Evolutionary conservation across 305 asterid species (phyloP).

Genomic region (Solanum hybrid): DNA sequence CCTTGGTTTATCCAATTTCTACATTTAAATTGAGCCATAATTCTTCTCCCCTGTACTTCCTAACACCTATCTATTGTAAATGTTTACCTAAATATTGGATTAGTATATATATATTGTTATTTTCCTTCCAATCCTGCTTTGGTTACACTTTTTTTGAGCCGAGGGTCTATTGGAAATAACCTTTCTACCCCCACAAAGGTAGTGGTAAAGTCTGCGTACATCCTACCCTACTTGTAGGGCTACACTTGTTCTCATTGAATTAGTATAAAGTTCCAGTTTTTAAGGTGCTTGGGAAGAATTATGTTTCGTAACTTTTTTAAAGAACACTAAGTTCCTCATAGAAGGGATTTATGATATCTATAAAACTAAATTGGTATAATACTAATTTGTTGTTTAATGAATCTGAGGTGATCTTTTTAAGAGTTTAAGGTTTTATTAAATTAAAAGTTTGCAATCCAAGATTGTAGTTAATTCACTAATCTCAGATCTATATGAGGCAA

Average conservation of each 20-base stretch:
- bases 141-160: not conserved
- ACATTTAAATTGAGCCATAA: not conserved
- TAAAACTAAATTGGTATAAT: not conserved
- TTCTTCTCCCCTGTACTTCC: not conserved
- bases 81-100: not conserved
- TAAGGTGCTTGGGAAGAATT: not conserved
- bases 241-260: not conserved
- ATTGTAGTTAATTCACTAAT: not conserved
- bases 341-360: not conserved
- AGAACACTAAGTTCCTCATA: not conserved
- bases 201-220: not conserved
- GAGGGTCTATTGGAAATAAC: not conserved
- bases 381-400: not conserved
- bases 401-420: not conserved
- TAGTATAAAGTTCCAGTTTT: not conserved
- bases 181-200: not conserved
- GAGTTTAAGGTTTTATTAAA: not conserved
- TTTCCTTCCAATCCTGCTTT: not conserved
- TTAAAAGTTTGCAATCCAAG: not conserved
- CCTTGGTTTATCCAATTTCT: not conserved
- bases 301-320: not conserved
- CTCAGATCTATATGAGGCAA: not conserved
- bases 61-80: not conserved
- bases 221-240: not conserved
- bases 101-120: not conserved